Evolutionary conservation across 1,284 basidiomycete genomes (phyloP).

Genomic region (Heliocybe sulcata): DNA sequence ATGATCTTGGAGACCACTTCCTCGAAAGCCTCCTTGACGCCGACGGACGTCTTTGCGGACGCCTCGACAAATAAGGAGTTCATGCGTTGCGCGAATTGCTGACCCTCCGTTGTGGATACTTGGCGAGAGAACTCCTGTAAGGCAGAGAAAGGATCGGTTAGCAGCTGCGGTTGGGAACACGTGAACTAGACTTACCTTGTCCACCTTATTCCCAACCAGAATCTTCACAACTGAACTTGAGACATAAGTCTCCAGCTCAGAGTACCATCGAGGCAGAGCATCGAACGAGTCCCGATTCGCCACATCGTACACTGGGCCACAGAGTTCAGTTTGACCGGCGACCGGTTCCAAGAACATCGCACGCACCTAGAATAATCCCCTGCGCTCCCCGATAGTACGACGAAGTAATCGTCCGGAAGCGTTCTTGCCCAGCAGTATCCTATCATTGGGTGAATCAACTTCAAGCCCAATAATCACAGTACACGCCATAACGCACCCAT

Average conservation of each 20-base stretch:
- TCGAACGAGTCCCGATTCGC: constrained; percentile 89
- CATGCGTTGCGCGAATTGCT: constrained; percentile 77
- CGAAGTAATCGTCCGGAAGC: constrained; percentile 87
- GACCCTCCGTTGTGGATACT: constrained; percentile 76
- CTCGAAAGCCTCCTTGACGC: constrained; percentile 76
- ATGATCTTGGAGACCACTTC: constrained; percentile 71
- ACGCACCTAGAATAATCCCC: constrained; percentile 82
- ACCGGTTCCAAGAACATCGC: not conserved
- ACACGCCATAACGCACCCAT: too few relatives aligned
- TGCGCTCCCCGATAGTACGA: constrained; percentile 93
- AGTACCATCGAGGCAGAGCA: constrained; percentile 88
- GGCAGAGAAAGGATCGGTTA: not conserved
- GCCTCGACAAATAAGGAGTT: constrained; percentile 83
- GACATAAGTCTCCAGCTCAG: constrained; percentile 93
- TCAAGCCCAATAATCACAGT: too few relatives aligned
- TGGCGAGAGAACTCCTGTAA: constrained; percentile 82
- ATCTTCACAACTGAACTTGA: constrained; percentile 88
- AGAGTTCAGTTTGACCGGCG: not conserved
- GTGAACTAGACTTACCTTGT: constrained; percentile 19
- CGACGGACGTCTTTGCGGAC: constrained; percentile 81
- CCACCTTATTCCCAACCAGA: constrained; percentile 35
- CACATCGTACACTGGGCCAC: constrained; percentile 81
- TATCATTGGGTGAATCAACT: too few relatives aligned
- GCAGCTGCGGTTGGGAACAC: constrained; percentile 3
- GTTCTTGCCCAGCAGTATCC: constrained; percentile 91